phyloP scores from a whole-genome alignment of 306 rosid genomes.

The Cotoneaster glaucophyllus region DNA sequence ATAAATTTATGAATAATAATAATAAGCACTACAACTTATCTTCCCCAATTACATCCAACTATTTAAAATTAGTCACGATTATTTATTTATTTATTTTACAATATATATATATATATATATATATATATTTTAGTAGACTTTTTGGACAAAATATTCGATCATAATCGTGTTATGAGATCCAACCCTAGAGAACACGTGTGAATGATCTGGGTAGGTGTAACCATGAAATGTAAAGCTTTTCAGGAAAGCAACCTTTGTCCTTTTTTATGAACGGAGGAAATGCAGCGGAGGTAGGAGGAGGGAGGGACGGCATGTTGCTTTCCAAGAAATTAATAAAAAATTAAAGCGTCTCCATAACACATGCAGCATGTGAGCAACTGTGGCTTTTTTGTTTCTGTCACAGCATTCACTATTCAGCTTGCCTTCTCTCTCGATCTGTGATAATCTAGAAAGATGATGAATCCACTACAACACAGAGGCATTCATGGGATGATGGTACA shows the following conservation, averaged over 20 bases:
- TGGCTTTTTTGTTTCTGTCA: not conserved
- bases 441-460: not conserved
- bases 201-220: not conserved
- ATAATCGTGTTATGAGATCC: not conserved
- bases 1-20: not conserved
- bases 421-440: not conserved
- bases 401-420: not conserved
- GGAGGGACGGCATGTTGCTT: slow-evolving; percentile 32
- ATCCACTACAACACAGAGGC: not conserved
- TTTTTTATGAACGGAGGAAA: slow-evolving; percentile 12
- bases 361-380: slow-evolving; percentile 42
- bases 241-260: not conserved
- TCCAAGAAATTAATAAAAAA: slow-evolving; percentile 11
- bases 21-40: slow-evolving; percentile 18
- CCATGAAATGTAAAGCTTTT: not conserved
- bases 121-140: not conserved
- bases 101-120: no score
- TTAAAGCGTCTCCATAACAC: slow-evolving; percentile 17
- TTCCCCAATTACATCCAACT: not conserved
- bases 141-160: not conserved
- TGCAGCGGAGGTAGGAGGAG: slow-evolving; percentile 1
- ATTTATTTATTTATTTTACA: not conserved
- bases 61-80: not conserved
- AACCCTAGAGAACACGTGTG: slow-evolving; percentile 7
- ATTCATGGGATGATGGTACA: slow-evolving; percentile 1